These are phyloP conservation scores for Lichtheimia ornata DNA, from an alignment of 371 early-diverging fungal genomes.

Conservation along the genomic window DNA sequence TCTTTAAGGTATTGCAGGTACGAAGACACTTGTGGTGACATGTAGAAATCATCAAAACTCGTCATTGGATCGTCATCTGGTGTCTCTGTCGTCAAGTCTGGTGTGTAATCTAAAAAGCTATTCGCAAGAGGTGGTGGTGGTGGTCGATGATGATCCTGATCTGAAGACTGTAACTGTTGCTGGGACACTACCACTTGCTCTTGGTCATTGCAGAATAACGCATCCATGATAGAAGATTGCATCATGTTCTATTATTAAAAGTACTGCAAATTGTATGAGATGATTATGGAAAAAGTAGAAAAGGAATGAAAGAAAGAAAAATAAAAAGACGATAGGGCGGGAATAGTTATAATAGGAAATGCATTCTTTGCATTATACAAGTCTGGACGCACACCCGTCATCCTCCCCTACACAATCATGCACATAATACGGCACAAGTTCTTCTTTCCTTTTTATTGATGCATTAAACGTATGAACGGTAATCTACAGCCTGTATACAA, in stretches of 20 bases:
- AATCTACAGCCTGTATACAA: too few relatives aligned
- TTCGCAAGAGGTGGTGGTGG: too few relatives aligned
- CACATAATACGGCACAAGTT: too few relatives aligned
- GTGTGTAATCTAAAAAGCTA: constrained; percentile 18
- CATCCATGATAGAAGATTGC: neutral
- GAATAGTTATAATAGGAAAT: constrained; percentile 1
- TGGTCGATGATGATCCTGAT: too few relatives aligned
- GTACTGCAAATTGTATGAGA: too few relatives aligned
- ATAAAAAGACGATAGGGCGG: neutral
- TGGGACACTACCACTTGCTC: neutral
- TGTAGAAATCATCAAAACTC: constrained; percentile 17
- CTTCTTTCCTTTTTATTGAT: too few relatives aligned
- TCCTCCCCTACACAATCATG: too few relatives aligned
- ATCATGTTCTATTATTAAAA: neutral
- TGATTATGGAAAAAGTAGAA: neutral
- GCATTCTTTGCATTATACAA: constrained; percentile 8
- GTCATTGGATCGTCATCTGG: constrained; percentile 20
- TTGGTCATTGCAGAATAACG: neutral
- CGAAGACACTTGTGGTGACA: constrained; percentile 14
- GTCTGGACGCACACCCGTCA: too few relatives aligned
- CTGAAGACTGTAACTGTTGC: too few relatives aligned
- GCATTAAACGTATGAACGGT: neutral
- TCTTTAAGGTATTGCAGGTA: constrained; percentile 22
- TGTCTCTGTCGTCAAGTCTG: constrained; percentile 15
- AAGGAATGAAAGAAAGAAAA: neutral